phyloP scores from a whole-genome alignment of 345 rosid species.

The Acer negundo region DNA sequence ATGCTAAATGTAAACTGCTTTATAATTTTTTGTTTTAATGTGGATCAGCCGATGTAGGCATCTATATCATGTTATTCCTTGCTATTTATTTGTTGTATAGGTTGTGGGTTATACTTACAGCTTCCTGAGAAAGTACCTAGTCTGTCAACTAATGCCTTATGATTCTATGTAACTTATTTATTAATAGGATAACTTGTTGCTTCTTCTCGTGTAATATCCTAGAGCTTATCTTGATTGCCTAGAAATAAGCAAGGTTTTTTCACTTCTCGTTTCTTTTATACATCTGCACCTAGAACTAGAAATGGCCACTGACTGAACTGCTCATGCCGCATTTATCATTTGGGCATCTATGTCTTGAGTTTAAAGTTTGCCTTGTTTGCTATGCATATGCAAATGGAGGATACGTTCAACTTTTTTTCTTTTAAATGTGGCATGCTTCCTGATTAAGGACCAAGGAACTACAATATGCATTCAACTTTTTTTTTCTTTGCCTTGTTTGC shows the following conservation, averaged over 20 bases:
- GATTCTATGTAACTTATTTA: neutral
- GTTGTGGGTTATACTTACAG: neutral
- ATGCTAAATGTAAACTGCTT: slow-evolving; percentile 1
- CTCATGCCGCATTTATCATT: neutral
- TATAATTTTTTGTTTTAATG: neutral
- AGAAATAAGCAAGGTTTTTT: neutral
- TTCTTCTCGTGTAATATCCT: neutral
- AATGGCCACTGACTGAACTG: neutral
- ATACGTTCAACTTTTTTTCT: neutral
- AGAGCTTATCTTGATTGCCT: neutral
- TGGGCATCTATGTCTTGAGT: neutral
- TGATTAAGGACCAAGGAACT: no score
- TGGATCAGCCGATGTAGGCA: neutral
- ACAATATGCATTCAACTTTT: no score
- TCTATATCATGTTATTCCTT: neutral
- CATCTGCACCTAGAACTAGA: neutral
- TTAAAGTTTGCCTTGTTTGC: neutral
- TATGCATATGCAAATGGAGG: neutral
- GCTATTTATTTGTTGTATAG: neutral
- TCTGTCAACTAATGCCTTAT: neutral
- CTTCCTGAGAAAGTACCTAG: neutral
- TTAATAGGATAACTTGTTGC: neutral
- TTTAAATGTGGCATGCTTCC: neutral
- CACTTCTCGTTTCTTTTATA: neutral
- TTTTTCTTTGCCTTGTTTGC: no score